A percentile compares a stretch with the other conserved stretches of the same genome.
Evolutionary conservation across 2,329 filamentous ascomycete genomes (phyloP).

Genomic region (Scedosporium dehoogii): DNA sequence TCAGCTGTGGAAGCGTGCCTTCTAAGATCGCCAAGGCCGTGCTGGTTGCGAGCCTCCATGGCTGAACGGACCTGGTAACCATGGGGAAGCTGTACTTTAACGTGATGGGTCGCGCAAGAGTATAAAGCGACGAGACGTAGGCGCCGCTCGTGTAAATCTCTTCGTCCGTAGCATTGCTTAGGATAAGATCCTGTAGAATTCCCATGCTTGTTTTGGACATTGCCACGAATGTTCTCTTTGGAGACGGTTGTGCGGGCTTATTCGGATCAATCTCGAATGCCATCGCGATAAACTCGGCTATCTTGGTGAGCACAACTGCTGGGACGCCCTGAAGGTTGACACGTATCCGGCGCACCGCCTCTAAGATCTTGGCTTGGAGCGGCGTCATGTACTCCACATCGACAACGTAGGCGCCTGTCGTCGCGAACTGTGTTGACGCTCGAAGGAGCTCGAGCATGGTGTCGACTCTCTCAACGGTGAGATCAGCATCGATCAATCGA

Average conservation of each 20-base stretch:
- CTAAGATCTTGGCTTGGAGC: constrained; percentile 60
- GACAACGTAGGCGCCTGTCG: constrained; percentile 55
- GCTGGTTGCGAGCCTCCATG: constrained; percentile 75
- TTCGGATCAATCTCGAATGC: constrained; percentile 44
- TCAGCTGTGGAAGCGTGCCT: constrained; percentile 52
- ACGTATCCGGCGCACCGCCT: constrained; percentile 56
- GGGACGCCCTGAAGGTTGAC: constrained; percentile 56
- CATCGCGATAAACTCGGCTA: constrained; percentile 61
- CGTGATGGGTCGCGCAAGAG: constrained; percentile 58
- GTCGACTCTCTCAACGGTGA: constrained; percentile 52
- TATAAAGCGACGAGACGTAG: constrained; percentile 52
- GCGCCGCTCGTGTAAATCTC: constrained; percentile 63
- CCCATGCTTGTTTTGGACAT: constrained; percentile 75
- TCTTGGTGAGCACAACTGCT: constrained; percentile 56
- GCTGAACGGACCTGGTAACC: constrained; percentile 57
- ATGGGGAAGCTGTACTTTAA: constrained; percentile 74
- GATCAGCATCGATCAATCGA: constrained; percentile 54
- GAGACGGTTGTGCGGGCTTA: constrained; percentile 19
- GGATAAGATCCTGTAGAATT: constrained; percentile 52
- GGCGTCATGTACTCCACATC: constrained; percentile 66
- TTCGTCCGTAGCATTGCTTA: constrained; percentile 48
- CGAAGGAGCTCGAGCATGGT: constrained; percentile 64
- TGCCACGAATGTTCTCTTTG: constrained; percentile 74
- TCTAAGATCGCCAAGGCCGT: constrained; percentile 59
- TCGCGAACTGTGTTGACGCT: constrained; percentile 61